Base-by-base conservation (phyloP, 441 rosid genomes). In the Breynia disticha region DNA sequence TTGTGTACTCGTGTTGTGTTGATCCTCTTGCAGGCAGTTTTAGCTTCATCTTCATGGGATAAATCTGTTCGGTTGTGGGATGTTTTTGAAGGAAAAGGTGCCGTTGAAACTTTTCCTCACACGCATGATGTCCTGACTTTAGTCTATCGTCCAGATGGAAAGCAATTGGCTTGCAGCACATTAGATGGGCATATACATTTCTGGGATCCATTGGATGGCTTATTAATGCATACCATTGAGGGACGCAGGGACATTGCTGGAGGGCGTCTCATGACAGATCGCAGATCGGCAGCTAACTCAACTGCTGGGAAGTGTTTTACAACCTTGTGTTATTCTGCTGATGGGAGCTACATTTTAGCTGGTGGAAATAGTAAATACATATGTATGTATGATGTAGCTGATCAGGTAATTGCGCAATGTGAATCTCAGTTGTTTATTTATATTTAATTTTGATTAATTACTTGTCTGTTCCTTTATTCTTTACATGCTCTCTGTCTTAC, bases 11-110 rank as follows among this genome's bases (percentile, higher is more conserved):
- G 39, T 22, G 56, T 52, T 65, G 20, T 49, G 28, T 20, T 17
- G 13, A 20, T 46, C 56, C 54, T 22, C 56, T 39, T 66, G 50
- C 75, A 93, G 98, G 95, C 87, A 56, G 63, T 79, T 59, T 76
- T 93, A 68, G 96, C 96, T 71, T 93, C 99, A 50, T 93, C 99
- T 45, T 93, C 99, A 32, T 89, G 97, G 99, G 99, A 93, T 74
- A 79, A 77, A 63, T 78, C 95, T 19, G 97, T 93, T 67, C 76
- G 87, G 42, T 60, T 93, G 55, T 93, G 99, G 99, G 87, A 89
- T 73, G 93, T 87, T 63, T 93, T 87, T 74, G 87, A 89, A 67
- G 85, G 90, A 72, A 93, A 86, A 72, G 96, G 97, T 24, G 76
- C 84, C 0, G 87, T 82, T 56, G 99, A 93, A 68, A 75, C 90